Base-by-base conservation (phyloP, 2,329 filamentous ascomycete species). In the Talaromyces sp. region DNA sequence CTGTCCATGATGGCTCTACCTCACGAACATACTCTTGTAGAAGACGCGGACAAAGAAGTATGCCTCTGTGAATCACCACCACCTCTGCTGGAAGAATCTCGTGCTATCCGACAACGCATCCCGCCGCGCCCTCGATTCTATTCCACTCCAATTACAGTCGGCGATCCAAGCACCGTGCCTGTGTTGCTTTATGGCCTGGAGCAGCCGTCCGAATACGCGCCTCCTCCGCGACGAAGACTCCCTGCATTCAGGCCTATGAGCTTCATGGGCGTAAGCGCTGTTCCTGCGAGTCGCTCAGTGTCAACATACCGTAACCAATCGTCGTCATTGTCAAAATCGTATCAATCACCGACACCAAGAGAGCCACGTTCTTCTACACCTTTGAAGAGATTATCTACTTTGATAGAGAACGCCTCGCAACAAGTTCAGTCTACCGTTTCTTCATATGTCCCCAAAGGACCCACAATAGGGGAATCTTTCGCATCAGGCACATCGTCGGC, bases 181-280 rank as follows among this genome's bases (percentile, higher is more conserved):
- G 60, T 62, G 14, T 21, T 51, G 24, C 14, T 59, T 48, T 62
- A 62, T 31, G 60, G 60, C 12, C 56, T 62, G 19, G 60, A 62
- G 24, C 48, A 62, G n/a, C 56, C 60, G 7, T 54, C 53, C n/a
- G 60, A 56, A 1, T 38, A 58, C 51, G 24, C 35, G 17, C 46
- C 43, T 1, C 48, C 53, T 24, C 17, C n/a, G 56, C 51, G 46
- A 27, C 54, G 17, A 43, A 32, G 11, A 24, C 38, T 48, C 2
- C 14, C 54, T 27, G 41, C 32, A 10, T 21, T 54, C 32, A 50
- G 52, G 48, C 51, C 56, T 6, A 27, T 43, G 48, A 53, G 21
- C 12, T 55, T 29, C 21, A 26, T 53, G n/a, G 41, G 35, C n/a
- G 41, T 27, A 11, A 24, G 38, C 7, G 38, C 32, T 3, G 55